Base-by-base conservation (phyloP, 2,329 filamentous ascomycete species). In the Claviceps quebecensis region DNA sequence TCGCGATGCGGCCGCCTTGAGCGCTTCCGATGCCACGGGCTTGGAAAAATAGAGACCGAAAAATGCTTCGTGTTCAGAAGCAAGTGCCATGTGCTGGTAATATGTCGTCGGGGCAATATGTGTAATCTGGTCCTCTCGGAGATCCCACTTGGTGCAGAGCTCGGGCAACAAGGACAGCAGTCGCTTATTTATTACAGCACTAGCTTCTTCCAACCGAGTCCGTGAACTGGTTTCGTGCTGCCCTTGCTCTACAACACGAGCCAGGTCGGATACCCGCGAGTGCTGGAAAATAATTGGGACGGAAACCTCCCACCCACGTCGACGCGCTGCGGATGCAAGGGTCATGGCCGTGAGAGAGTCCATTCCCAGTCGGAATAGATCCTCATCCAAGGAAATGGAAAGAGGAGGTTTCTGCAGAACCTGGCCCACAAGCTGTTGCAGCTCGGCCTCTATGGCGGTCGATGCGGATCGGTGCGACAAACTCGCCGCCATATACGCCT, bases 331-430 rank as follows among this genome's bases (percentile, higher is more conserved):
- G 3, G 45, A 37, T 22, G 45, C n/a, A 2, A 47, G 34, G 34
- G 45, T 47, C 45, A 47, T 47, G 34, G 29, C 45, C 45, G 45
- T 47, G n/a, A 47, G 45, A 6, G 45, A 47, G 45, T 47, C 45
- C n/a, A 47, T n/a, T 38, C 45, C 45, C 5, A 47, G 1, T 19
- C 29, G 17, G 45, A 47, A 47, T 13, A 47, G 17, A 19, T 47
- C 45, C 17, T 47, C 45, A 6, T 47, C 45, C 9, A 47, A 19
- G 11, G 45, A 17, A 22, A 47, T 37, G 11, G 29, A 22, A 37
- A 23, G 29, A 14, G 6, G 11, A 17, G 45, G 29, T 22, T 19
- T 47, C 11, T 47, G 45, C 34, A 47, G 29, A 17, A 37, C 45
- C 14, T 22, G 45, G 9, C 45, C 45, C 8, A 47, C 45, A 37